Conservation (phyloP, 352 stramenopile species). For the Aphanomyces astaci region DNA sequence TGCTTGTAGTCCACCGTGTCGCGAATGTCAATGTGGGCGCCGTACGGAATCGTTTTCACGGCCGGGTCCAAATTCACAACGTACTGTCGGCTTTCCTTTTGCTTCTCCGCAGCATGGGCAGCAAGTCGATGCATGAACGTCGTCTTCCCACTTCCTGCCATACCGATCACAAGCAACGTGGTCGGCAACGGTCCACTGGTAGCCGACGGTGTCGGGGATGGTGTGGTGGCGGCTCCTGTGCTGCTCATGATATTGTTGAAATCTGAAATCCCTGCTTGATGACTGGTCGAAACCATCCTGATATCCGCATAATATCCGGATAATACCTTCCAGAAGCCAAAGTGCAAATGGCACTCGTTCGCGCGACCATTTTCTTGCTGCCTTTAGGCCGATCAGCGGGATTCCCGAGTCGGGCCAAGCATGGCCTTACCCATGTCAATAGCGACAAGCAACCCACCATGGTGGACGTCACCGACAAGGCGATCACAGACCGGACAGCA, state of each 20-base stretch:
- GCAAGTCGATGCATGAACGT: conserved; percentile 87
- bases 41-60: conserved; percentile 93
- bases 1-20: conserved; percentile 99
- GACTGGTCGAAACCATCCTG: conserved; percentile 3
- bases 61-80: conserved; percentile 98
- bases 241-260: not conserved
- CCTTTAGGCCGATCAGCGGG: too few relatives aligned
- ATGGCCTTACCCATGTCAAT: conserved; percentile 21
- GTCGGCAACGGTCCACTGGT: conserved; percentile 39
- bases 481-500: conserved; percentile 68
- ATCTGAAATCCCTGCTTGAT: conserved; percentile 2
- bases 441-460: conserved; percentile 47
- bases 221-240: too few relatives aligned
- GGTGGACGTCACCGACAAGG: conserved; percentile 88
- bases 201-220: too few relatives aligned
- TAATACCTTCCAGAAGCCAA: not conserved
- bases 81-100: conserved; percentile 79
- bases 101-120: conserved; percentile 55
- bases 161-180: conserved; percentile 89
- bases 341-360: not conserved
- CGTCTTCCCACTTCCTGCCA: conserved; percentile 96
- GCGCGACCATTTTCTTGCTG: too few relatives aligned
- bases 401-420: not conserved
- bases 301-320: conserved; percentile 8
- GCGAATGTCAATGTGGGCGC: conserved; percentile 97